phyloP scores from a whole-genome alignment of 768 basidiomycete species.

The Lentinula raphanica region DNA sequence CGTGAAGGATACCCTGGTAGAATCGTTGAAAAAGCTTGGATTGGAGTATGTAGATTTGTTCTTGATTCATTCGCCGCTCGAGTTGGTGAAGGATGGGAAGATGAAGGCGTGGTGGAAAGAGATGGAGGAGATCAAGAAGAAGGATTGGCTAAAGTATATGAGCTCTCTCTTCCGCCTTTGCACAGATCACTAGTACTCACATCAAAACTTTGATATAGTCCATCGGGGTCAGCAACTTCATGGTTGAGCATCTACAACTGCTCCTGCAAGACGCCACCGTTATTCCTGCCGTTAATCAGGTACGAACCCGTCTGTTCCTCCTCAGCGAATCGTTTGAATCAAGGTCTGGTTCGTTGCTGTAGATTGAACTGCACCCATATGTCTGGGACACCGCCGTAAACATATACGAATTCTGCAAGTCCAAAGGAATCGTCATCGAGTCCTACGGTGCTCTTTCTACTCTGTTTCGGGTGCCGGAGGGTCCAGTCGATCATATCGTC shows the following conservation, averaged over 20 bases:
- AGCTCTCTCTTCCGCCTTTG: background rate
- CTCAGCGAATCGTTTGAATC: background rate
- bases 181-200: no score
- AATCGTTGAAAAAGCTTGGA: constrained; percentile 22
- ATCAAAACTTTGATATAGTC: constrained; percentile 6
- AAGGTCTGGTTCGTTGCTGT: no score
- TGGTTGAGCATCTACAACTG: constrained; percentile 25
- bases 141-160: constrained; percentile 24
- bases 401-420: constrained; percentile 46
- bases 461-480: constrained; percentile 36
- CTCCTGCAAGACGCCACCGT: constrained; percentile 18
- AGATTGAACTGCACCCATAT: constrained; percentile 72
- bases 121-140: constrained; percentile 36
- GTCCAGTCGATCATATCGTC: constrained; percentile 57
- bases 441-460: constrained; percentile 60
- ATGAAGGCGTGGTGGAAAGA: constrained; percentile 36
- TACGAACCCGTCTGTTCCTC: no score
- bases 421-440: constrained; percentile 55
- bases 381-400: constrained; percentile 56
- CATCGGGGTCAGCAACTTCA: constrained; percentile 40
- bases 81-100: constrained; percentile 7
- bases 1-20: constrained; percentile 21
- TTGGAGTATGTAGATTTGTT: constrained; percentile 32
- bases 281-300: constrained; percentile 26
- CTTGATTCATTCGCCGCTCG: constrained; percentile 33